A percentile compares a stretch with the other conserved stretches of the same genome.
These are phyloP conservation scores for Leptodontidium sp. DNA, from an alignment of 2,329 filamentous ascomycete species.

Conservation along the genomic window DNA sequence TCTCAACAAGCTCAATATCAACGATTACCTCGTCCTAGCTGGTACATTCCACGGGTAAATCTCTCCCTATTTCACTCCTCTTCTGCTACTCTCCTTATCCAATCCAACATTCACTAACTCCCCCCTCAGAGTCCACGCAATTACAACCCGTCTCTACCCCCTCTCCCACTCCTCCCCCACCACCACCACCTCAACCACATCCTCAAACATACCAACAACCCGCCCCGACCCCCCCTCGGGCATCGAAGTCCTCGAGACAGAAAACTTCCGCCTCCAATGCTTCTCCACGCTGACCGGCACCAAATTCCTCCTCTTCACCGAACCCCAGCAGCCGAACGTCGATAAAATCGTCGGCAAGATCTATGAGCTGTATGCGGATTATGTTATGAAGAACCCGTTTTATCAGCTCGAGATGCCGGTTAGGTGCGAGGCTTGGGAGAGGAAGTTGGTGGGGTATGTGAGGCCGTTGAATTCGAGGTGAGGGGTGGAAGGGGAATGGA, in stretches of 20 bases:
- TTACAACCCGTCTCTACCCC: conserved; percentile 70
- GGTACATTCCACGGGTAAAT: conserved; percentile 93
- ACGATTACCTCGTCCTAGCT: conserved; percentile 95
- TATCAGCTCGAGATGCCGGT: conserved; percentile 98
- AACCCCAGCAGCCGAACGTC: conserved; percentile 75
- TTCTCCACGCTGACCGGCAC: conserved; percentile 94
- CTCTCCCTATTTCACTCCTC: conserved; percentile 7
- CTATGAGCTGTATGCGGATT: conserved; percentile 95
- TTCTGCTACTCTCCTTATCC: neutral
- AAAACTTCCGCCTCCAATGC: conserved; percentile 94
- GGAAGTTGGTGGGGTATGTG: conserved; percentile 82
- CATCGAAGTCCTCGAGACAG: conserved; percentile 90
- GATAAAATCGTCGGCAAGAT: conserved; percentile 84
- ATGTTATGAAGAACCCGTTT: conserved; percentile 99
- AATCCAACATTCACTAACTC: conserved; percentile 30
- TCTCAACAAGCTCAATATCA: conserved; percentile 87
- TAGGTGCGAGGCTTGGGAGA: conserved; percentile 92
- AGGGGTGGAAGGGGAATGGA: conserved; percentile 12
- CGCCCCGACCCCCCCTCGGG: conserved; percentile 76
- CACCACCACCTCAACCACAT: conserved; percentile 53
- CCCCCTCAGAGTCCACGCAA: conserved; percentile 68
- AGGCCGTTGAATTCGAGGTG: conserved; percentile 69
- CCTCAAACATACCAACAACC: conserved; percentile 33
- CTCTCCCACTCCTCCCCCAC: conserved; percentile 59
- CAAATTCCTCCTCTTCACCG: conserved; percentile 96